Conservation (phyloP, 2,329 filamentous ascomycete genomes). For the Decorospora gaudefroyi region DNA sequence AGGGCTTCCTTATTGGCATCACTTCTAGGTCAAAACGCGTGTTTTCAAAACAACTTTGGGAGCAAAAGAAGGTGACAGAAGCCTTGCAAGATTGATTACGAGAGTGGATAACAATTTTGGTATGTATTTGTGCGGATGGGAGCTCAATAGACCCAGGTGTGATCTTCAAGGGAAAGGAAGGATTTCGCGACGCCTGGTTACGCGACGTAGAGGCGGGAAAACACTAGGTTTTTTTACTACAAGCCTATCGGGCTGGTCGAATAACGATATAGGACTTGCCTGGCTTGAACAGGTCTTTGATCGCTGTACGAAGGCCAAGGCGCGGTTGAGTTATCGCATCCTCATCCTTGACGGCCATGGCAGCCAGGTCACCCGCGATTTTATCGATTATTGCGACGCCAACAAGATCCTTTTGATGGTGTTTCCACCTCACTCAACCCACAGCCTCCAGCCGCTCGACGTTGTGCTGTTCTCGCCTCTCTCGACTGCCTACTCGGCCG, state of each 20-base stretch:
- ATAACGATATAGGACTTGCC: constrained; percentile 15
- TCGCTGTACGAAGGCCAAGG: constrained; percentile 17
- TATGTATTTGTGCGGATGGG: neutral
- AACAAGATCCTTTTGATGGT: constrained; percentile 21
- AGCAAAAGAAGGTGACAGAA: neutral
- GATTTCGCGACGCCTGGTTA: constrained; percentile 6
- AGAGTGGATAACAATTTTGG: neutral
- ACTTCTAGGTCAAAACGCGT: constrained; percentile 2
- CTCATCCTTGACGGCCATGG: constrained; percentile 23
- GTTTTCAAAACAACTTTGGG: neutral
- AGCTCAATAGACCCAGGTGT: neutral
- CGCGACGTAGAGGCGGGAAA: constrained; percentile 2
- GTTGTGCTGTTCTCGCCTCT: no score
- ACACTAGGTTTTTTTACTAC: constrained; percentile 6
- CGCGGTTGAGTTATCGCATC: constrained; percentile 9
- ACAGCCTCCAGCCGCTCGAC: no score
- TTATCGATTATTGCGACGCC: constrained; percentile 19
- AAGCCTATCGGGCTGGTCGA: constrained; percentile 11
- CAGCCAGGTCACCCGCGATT: constrained; percentile 15
- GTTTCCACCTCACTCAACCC: no score
- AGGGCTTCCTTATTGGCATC: constrained; percentile 10
- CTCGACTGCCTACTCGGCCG: no score
- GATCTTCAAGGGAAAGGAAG: constrained; percentile 1
- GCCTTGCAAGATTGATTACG: neutral
- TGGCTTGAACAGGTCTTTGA: no score